These are phyloP conservation scores for Graphilbum sp. DNA, from an alignment of 2,329 filamentous ascomycete species.

Conservation along the genomic window DNA sequence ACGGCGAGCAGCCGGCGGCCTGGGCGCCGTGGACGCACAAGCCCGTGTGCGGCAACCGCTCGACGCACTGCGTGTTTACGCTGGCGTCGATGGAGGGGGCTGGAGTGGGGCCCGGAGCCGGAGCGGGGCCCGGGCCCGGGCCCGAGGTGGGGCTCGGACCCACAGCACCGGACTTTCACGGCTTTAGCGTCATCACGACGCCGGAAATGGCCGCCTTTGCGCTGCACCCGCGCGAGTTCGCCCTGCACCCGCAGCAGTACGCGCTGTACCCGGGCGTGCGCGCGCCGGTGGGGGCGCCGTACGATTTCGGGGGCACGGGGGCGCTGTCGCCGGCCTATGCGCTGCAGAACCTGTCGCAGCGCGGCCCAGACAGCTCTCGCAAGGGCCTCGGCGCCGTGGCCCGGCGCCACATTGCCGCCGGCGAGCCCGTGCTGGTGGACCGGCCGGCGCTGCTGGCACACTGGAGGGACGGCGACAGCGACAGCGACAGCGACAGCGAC, in stretches of 20 bases:
- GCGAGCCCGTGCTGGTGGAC: slow-evolving; percentile 16
- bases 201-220: slow-evolving; percentile 16
- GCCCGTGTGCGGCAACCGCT: slow-evolving; percentile 10
- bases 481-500: neutral
- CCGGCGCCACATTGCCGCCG: slow-evolving; percentile 13
- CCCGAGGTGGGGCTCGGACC: too few species aligned
- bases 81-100: slow-evolving; percentile 8
- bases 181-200: slow-evolving; percentile 13
- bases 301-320: neutral
- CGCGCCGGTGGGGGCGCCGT: neutral
- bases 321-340: too few species aligned
- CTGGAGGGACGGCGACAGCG: neutral
- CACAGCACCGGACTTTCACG: too few species aligned
- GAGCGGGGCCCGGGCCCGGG: too few species aligned
- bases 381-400: slow-evolving; percentile 19
- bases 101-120: too few species aligned
- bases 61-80: slow-evolving; percentile 13
- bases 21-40: slow-evolving; percentile 14
- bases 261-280: neutral
- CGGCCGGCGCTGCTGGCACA: slow-evolving; percentile 14
- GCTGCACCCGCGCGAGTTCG: slow-evolving; percentile 2
- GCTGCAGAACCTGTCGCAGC: too few species aligned
- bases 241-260: neutral
- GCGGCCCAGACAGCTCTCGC: too few species aligned
- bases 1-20: neutral